Base-by-base conservation (phyloP, 1,139 yeast genomes). In the Diutina rugosa region DNA sequence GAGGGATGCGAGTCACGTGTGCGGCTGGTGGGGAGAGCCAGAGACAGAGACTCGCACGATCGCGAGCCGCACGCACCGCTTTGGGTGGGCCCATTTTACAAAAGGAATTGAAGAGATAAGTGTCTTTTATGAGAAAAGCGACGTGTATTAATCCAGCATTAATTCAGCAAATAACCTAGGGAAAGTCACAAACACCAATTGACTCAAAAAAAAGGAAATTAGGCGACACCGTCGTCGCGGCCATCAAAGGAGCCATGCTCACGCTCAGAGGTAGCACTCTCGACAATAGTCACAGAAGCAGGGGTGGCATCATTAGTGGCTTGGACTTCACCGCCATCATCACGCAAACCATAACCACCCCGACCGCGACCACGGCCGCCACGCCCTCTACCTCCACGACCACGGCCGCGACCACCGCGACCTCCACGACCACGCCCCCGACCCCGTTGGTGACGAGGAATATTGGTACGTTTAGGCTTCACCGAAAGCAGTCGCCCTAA, bases 361-460 rank as follows among this genome's bases (percentile, higher is more conserved):
- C 18, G n/a, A 35, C 12, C 12, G 35, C 14, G 41, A 10, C 41
- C 26, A 6, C 26, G 46, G 8, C 26, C 46, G n/a, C 46, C 26
- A 21, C 26, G 46, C 4, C 46, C 46, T 35, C 41, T 8, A 10
- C 41, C 41, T 4, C 46, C 46, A 44, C 46, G 46, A 3, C 45
- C 16, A 8, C 45, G 16, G 14, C 46, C 21, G 32, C 52, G 41
- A 18, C 52, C 52, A n/a, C 52, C 18, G 6, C 52, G 41, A 7
- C 52, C 18, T 4, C 52, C 52, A 7, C 52, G 52, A n/a, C 52
- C 52, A 12, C 52, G 52, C 38, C 41, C 51, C 26, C 51, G 21
- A 16, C 35, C 51, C 35, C 51, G 8, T 12, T 16, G 18, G 30
- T 14, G 16, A 6, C 26, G 18, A 14, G 30, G 41, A 30, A n/a